Base-by-base conservation (phyloP, 2,329 filamentous ascomycete species). In the Aspergillus sp. region DNA sequence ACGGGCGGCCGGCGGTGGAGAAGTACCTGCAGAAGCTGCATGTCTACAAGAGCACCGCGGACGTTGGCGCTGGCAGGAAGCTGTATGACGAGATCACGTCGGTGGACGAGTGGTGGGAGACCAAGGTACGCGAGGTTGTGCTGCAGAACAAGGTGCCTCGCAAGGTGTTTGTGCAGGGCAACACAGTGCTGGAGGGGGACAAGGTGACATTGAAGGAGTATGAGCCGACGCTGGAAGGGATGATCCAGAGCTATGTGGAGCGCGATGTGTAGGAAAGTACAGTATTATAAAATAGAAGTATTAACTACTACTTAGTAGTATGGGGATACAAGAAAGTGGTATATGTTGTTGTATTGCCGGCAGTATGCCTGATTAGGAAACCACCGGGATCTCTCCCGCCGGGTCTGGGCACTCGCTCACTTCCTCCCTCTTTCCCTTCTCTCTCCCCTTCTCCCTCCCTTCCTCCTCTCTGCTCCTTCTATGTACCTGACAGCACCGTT, bases 1-100 rank as follows among this genome's bases (percentile, higher is more conserved):
- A 82, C 10, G 89, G 89, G 13, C 78, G 86, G 2, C 78, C 82
- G 26, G 84, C 88, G 2, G 84, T 96, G 13, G 84, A 85, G 48
- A 74, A 78, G 32, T 93, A 93, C 55, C 68, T 96, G 31, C 86
- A 93, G 64, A 91, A 93, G 61, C 65, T 96, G 41, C 88, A 95
- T 60, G 71, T 95, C 43, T 95, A 84, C 70, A 95, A 95, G 69
- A 76, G 80, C 4, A 94, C 86, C 1, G 89, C 86, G 5, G 86
- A 96, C 55, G 71, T 89, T 12, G 72, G 80, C 46, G 72, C 71
- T 2, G 89, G 85, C n/a, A 78, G 73, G 44, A 74, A 75, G 45
- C 75, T 94, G 61, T 96, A 93, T 56, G 76, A 80, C 39, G 72
- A 80, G 17, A 88, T 94, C 71, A 93, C 88, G 5, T 67, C 72